A percentile compares a stretch with the other conserved stretches of the same genome.
These are phyloP conservation scores for Scorias spongiosa DNA, from an alignment of 2,329 filamentous ascomycete species.

Conservation along the genomic window DNA sequence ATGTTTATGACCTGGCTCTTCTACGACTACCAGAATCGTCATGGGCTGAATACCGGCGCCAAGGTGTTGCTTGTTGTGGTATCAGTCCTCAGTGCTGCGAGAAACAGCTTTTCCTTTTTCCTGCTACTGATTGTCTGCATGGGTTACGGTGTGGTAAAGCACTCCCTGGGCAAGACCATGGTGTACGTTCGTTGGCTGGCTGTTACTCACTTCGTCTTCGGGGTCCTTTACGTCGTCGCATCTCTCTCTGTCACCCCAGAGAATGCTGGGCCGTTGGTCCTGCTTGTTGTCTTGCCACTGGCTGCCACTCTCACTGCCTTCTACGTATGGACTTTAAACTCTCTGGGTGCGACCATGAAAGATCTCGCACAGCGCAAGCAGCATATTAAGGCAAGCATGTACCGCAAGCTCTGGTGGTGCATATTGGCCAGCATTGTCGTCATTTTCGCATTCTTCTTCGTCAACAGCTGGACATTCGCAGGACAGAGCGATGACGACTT, in stretches of 20 bases:
- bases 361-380: conserved; percentile 92
- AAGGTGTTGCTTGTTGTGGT: conserved; percentile 82
- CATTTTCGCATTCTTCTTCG: conserved; percentile 96
- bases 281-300: conserved; percentile 84
- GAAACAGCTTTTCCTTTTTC: conserved; percentile 98
- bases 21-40: conserved; percentile 88
- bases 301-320: conserved; percentile 88
- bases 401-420: conserved; percentile 97
- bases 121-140: conserved; percentile 95
- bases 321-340: conserved; percentile 97
- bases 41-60: conserved; percentile 68
- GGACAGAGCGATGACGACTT: conserved; percentile 74
- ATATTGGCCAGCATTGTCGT: conserved; percentile 84
- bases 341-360: conserved; percentile 86
- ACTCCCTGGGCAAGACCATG: conserved; percentile 83
- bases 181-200: conserved; percentile 82
- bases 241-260: conserved; percentile 82
- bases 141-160: conserved; percentile 97
- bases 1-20: conserved; percentile 99
- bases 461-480: conserved; percentile 92
- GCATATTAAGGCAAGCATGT: conserved; percentile 86
- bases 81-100: conserved; percentile 79
- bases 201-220: conserved; percentile 85
- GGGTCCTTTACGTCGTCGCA: conserved; percentile 80
- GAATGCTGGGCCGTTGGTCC: conserved; percentile 72